Evolutionary conservation across 306 rosid species (phyloP), one percentile per base, ranked within the genome.

Genomic region (Senna tora): DNA sequence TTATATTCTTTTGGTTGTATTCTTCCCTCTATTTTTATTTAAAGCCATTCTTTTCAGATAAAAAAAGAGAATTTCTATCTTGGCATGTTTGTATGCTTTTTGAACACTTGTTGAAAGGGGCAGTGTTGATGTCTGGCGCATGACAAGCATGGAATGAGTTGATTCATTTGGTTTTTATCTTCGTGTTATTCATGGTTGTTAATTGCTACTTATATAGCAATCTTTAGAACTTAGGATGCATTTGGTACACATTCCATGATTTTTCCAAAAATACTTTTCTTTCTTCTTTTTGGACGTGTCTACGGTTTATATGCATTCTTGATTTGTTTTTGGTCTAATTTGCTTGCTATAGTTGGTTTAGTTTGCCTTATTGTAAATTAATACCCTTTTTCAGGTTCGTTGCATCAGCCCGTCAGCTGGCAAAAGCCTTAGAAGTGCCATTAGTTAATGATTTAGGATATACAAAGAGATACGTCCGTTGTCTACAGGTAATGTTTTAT

Each of bases 381-480:
- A 72, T 42, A 54, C 22, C 75, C 58, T 72, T 66, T 79, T 67
- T 47, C 69, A 93, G 98, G 96, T 89, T 93, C 80, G 94, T 91
- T 73, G 86, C 94, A 0, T 91, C 98, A 52, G 89, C 96, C 34
- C 89, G 97, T 67, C 98, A 90, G 79, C 82, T 93, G 85, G 97
- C 96, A 22, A 93, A 93, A 84, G 92, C 98, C 64, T 83, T 93
- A 78, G 98, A 93, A 87, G 98, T 93, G 61, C 98, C 98, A 6
- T 88, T 93, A 78, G 98, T 93, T 73, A 93, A 93, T 87, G 98
- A 93, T 87, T 86, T 93, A 83, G 98, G 98, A 75, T 93, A 93
- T 80, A 91, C 98, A 7, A 93, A 93, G 87, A 83, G 97, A 93
- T 93, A 93, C 11, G 96, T 93, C 11, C 91, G 98, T 39, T 93